Base-by-base conservation (phyloP, 345 rosid genomes). In the Firmiana major region DNA sequence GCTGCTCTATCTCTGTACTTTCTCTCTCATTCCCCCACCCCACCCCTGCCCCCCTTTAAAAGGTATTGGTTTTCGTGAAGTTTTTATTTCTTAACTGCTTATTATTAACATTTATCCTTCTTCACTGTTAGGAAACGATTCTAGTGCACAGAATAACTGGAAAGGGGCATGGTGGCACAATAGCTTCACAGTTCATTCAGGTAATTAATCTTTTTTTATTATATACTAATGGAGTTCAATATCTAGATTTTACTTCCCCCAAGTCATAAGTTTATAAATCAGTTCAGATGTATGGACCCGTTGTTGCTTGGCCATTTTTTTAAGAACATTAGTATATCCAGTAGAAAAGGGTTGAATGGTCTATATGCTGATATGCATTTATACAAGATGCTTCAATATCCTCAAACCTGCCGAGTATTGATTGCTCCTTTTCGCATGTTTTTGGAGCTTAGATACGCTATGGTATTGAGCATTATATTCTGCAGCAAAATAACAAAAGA, bases 131-230 rank as follows among this genome's bases (percentile, higher is more conserved):
- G 99, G 91, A 77, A 93, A 93, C 89, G 94, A 92, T 82, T 84
- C 98, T 65, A 92, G 90, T 72, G 97, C 92, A 68, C 95, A 92
- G 81, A 96, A 96, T 77, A 86, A 96, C 83, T 94, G 99, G 98
- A 93, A 89, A 79, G 99, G 99, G 54, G 90, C 93, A 26, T 96
- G 99, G 98, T 91, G 97, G 98, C 97, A 93, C 84, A 88, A 94
- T 83, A 90, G 88, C 86, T 86, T 93, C 77, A 83, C 84, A 49
- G 80, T 82, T 76, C 86, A 85, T 28, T 88, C 97, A 81, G 98
- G 98, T 96, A 79, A 68, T 69, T 55, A 7, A 46, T 42, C 21
- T 76, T 31, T 22, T 10, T 7, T 51, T 5, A 17, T 66, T 68
- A 28, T 28, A 46, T 31, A 8, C 16, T 49, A 49, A 28, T 26